Evolutionary conservation across 2,329 filamentous ascomycete species (phyloP).

Genomic region (Penicillium freii): DNA sequence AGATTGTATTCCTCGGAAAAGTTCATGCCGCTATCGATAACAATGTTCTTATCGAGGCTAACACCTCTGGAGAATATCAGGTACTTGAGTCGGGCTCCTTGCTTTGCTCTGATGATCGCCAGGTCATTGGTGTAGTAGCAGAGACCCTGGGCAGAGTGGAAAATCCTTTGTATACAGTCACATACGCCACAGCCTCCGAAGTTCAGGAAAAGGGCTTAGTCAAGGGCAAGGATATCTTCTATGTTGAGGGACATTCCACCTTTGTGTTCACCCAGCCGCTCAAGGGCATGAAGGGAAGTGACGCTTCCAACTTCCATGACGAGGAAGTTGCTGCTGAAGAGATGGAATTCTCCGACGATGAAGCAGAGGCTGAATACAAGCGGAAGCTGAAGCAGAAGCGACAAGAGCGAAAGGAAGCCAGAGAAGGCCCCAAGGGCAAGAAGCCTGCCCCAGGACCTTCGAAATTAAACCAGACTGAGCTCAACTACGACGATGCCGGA

Average conservation of each 20-base stretch:
- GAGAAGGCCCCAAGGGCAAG: slow-evolving; percentile 41
- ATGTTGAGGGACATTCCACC: slow-evolving; percentile 72
- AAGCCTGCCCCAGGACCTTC: slow-evolving; percentile 39
- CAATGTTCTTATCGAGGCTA: slow-evolving; percentile 74
- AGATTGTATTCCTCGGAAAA: slow-evolving; percentile 70
- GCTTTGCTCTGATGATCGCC: slow-evolving; percentile 72
- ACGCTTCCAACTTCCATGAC: slow-evolving; percentile 92
- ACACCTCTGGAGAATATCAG: slow-evolving; percentile 74
- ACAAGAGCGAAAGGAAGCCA: slow-evolving; percentile 53
- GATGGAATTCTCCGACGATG: slow-evolving; percentile 94
- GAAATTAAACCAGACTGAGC: slow-evolving; percentile 42
- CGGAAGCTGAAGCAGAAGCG: slow-evolving; percentile 66
- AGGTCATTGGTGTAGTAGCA: slow-evolving; percentile 75
- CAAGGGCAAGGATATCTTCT: slow-evolving; percentile 72
- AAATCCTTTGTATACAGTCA: slow-evolving; percentile 80
- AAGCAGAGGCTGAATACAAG: slow-evolving; percentile 84
- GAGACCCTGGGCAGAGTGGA: slow-evolving; percentile 85
- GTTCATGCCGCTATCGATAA: slow-evolving; percentile 78
- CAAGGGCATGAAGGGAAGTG: slow-evolving; percentile 77
- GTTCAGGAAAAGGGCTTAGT: slow-evolving; percentile 65
- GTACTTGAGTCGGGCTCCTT: slow-evolving; percentile 83
- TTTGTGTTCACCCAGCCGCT: slow-evolving; percentile 86
- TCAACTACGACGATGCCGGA: slow-evolving; percentile 66
- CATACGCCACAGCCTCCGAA: slow-evolving; percentile 68
- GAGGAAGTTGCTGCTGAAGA: slow-evolving; percentile 86